phyloP scores from a whole-genome alignment of 352 stramenopile genomes.

The Globisporangium echinulatum region DNA sequence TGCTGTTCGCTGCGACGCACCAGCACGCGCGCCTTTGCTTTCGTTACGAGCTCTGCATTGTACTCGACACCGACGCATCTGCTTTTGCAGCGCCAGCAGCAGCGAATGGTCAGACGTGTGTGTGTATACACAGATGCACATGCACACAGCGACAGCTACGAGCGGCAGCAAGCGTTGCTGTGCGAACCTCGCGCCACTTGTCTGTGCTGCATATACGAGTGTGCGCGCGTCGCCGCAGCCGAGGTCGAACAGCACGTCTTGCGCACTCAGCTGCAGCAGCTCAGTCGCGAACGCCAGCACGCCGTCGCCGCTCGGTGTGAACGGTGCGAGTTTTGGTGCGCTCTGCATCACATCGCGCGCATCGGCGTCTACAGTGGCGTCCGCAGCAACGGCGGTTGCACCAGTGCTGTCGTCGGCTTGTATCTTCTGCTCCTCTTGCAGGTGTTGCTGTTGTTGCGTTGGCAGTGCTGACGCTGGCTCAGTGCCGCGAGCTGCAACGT shows the following conservation, averaged over 20 bases:
- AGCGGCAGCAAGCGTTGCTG: not conserved
- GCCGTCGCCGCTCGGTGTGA: slow-evolving; percentile 66
- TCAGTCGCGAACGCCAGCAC: slow-evolving; percentile 58
- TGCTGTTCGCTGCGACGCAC: slow-evolving; percentile 13
- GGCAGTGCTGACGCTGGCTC: not conserved
- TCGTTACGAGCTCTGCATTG: slow-evolving; percentile 45
- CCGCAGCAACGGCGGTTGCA: not conserved
- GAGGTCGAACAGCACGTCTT: slow-evolving; percentile 71
- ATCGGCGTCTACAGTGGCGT: not conserved
- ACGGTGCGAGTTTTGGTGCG: slow-evolving; percentile 60
- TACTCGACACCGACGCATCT: slow-evolving; percentile 79
- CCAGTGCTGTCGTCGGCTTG: too few species aligned
- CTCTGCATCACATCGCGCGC: not conserved
- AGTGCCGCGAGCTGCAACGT: not conserved
- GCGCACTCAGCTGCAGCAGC: slow-evolving; percentile 40
- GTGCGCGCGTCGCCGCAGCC: slow-evolving; percentile 75
- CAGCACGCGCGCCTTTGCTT: slow-evolving; percentile 33
- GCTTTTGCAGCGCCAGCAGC: not conserved
- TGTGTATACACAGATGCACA: not conserved
- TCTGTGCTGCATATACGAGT: slow-evolving; percentile 48
- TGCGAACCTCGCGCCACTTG: slow-evolving; percentile 32
- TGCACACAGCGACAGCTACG: not conserved
- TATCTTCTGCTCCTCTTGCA: too few species aligned
- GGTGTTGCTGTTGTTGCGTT: not conserved
- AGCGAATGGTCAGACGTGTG: too few species aligned